Evolutionary conservation across 108 stramenopile genomes (phyloP).

Genomic region (Seminavis robusta): DNA sequence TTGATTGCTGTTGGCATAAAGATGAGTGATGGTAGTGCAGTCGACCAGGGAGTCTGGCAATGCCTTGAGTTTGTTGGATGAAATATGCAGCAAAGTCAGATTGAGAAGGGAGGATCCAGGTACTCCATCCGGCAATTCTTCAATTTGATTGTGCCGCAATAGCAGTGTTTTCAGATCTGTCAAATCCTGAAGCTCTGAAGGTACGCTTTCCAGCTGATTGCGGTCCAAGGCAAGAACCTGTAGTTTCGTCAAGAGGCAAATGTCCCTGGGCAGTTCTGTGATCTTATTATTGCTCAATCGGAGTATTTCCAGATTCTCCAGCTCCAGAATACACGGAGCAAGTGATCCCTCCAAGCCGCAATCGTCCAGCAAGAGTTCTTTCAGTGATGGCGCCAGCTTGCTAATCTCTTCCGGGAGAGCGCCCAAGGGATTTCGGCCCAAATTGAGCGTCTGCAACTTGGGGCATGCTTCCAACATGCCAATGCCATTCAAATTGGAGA

Average conservation of each 20-base stretch:
- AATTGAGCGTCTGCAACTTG: conserved; percentile 42
- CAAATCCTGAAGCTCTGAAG: conserved; percentile 30
- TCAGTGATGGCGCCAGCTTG: conserved; percentile 21
- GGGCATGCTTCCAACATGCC: conserved; percentile 19
- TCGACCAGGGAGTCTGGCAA: conserved; percentile 25
- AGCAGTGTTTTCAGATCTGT: conserved; percentile 26
- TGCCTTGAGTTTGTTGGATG: conserved; percentile 47
- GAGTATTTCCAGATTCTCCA: conserved; percentile 35
- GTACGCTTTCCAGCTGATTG: conserved; percentile 28
- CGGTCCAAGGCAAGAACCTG: conserved; percentile 53
- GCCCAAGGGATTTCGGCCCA: conserved; percentile 55
- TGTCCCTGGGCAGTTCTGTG: conserved; percentile 13
- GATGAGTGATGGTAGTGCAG: conserved; percentile 23
- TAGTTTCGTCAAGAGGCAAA: conserved; percentile 17
- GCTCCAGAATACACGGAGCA: conserved; percentile 25
- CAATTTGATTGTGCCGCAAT: conserved; percentile 39
- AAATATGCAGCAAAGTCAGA: conserved; percentile 40
- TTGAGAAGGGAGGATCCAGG: conserved; percentile 13
- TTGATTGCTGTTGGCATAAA: conserved; percentile 53
- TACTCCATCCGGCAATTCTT: conserved; percentile 22
- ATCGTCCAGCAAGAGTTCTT: conserved; percentile 64
- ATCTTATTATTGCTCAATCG: conserved; percentile 48
- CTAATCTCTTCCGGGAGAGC: conserved; percentile 36
- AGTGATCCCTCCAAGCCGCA: conserved; percentile 43
- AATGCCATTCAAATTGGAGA: conserved; percentile 28